Evolutionary conservation across 345 rosid genomes (phyloP).

Genomic region (Mallotus nudiflorus): DNA sequence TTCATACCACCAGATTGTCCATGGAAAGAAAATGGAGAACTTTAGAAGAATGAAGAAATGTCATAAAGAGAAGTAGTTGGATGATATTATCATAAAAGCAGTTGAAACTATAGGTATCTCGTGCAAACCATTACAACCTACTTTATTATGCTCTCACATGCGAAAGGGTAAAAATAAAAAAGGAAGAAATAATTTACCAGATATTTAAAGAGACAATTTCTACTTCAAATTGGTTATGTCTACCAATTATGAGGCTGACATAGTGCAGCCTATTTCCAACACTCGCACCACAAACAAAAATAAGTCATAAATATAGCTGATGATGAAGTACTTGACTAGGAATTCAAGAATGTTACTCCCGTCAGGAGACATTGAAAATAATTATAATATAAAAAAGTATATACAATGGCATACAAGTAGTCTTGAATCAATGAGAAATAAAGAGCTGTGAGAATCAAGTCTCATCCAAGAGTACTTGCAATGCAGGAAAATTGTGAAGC

Average conservation of each 20-base stretch:
- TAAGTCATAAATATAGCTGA: neutral
- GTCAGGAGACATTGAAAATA: neutral
- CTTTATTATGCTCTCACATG: conserved; percentile 49
- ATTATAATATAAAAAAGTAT: neutral
- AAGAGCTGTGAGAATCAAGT: neutral
- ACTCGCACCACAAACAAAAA: neutral
- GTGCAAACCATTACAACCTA: conserved; percentile 43
- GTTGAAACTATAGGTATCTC: conserved; percentile 48
- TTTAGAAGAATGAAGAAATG: conserved; percentile 13
- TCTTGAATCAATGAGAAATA: neutral
- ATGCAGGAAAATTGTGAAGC: conserved; percentile 24
- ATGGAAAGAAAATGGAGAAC: conserved; percentile 3
- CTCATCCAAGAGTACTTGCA: neutral
- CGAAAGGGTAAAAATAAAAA: too few species aligned
- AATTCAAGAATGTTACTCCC: neutral
- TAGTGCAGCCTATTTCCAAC: neutral
- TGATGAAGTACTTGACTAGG: too few species aligned
- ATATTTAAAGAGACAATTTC: conserved; percentile 16
- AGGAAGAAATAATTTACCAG: conserved; percentile 14
- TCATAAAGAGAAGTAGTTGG: conserved; percentile 24
- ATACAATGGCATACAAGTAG: neutral
- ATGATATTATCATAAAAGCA: conserved; percentile 31
- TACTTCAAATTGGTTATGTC: conserved; percentile 4
- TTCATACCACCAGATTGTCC: neutral
- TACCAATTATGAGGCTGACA: conserved; percentile 6